Evolutionary conservation across 208 protist genomes (phyloP).

Genomic region (Wallacemonas collosoma): DNA sequence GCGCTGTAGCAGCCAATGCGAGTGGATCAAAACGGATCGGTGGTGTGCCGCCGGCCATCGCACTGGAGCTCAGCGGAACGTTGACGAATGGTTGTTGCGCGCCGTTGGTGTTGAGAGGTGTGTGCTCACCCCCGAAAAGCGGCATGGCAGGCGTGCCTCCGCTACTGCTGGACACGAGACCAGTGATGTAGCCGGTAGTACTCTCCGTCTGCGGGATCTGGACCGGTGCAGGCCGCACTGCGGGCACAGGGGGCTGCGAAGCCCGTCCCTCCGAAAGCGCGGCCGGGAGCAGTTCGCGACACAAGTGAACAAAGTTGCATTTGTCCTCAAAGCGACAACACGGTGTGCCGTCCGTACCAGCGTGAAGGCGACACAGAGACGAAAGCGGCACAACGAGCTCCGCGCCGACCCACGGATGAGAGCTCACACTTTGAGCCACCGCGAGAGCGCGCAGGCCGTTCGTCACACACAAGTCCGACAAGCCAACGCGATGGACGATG

Average conservation of each 20-base stretch:
- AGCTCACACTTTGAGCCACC: slow-evolving; percentile 24
- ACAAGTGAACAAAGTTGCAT: slow-evolving; percentile 87
- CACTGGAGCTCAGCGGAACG: slow-evolving; percentile 45
- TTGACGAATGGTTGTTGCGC: slow-evolving; percentile 25
- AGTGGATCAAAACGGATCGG: slow-evolving; percentile 42
- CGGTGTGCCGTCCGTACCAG: slow-evolving; percentile 31
- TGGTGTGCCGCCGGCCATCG: slow-evolving; percentile 33
- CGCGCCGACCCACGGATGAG: slow-evolving; percentile 8
- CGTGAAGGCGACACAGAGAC: slow-evolving; percentile 76
- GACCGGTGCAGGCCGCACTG: neutral
- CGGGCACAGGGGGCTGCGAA: neutral
- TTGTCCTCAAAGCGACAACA: slow-evolving; percentile 84
- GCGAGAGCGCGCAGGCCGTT: slow-evolving; percentile 59
- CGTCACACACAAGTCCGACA: slow-evolving; percentile 45
- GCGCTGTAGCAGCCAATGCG: slow-evolving; percentile 39
- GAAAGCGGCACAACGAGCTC: slow-evolving; percentile 55
- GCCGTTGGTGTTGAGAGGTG: neutral
- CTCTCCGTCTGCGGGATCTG: slow-evolving; percentile 1
- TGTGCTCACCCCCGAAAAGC: slow-evolving; percentile 2
- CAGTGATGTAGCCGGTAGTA: neutral
- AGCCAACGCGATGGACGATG: slow-evolving; percentile 24
- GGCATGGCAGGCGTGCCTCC: slow-evolving; percentile 12
- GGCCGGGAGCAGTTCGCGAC: slow-evolving; percentile 34
- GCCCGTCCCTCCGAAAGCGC: neutral
- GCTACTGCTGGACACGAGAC: slow-evolving; percentile 1